Evolutionary conservation across 2,329 filamentous ascomycete genomes (phyloP).

Genomic region (Berkeleyomyces basicola): DNA sequence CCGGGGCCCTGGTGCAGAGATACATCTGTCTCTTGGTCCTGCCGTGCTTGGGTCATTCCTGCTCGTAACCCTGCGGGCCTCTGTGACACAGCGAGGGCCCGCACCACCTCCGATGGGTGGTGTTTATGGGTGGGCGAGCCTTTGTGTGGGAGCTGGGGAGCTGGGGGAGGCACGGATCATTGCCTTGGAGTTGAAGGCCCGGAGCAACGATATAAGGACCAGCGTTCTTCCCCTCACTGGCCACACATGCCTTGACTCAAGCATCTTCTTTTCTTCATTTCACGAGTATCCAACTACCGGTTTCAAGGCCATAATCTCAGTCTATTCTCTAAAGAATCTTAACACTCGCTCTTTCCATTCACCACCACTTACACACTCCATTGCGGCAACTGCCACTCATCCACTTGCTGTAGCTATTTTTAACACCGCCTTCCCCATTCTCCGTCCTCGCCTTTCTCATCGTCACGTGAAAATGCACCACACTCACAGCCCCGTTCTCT

Average conservation of each 20-base stretch:
- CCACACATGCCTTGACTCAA: too few species aligned
- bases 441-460: background rate
- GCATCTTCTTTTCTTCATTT: too few species aligned
- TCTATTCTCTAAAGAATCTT: too few species aligned
- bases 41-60: background rate
- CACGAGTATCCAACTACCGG: too few species aligned
- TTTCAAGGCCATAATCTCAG: too few species aligned
- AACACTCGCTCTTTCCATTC: too few species aligned
- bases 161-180: background rate
- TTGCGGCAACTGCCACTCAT: too few species aligned
- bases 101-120: background rate
- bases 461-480: slow-evolving; percentile 3
- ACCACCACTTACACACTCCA: too few species aligned
- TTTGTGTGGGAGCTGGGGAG: background rate
- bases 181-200: background rate
- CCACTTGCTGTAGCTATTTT: background rate
- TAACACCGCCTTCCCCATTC: background rate
- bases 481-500: slow-evolving; percentile 4
- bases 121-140: background rate
- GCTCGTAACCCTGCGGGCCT: background rate
- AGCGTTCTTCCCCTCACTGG: too few species aligned
- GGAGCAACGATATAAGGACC: background rate
- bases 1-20: too few species aligned
- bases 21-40: too few species aligned
- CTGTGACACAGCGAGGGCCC: background rate